A percentile compares a stretch with the other conserved stretches of the same genome.
phyloP scores from a whole-genome alignment of 805 yeast species.

The Candida germanica region DNA sequence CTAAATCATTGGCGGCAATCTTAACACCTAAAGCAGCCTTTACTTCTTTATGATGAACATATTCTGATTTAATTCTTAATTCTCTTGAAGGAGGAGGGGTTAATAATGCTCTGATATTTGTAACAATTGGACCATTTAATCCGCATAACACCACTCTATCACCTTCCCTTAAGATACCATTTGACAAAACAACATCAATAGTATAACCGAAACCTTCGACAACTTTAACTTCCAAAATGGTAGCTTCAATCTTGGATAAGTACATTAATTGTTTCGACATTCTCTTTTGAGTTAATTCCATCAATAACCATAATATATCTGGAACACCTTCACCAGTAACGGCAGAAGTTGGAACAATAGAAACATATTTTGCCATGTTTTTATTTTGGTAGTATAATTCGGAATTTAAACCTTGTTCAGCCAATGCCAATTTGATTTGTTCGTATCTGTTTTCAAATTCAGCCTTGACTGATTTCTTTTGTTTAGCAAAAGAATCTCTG shows the following conservation, averaged over 20 bases:
- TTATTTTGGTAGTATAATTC: constrained; percentile 95
- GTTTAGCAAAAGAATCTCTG: constrained; percentile 88
- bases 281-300: constrained; percentile 96
- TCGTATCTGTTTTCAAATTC: constrained; percentile 89
- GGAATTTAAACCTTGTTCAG: constrained; percentile 98
- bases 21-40: constrained; percentile 99
- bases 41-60: constrained; percentile 94
- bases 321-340: constrained; percentile 99
- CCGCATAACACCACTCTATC: constrained; percentile 96
- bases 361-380: constrained; percentile 88
- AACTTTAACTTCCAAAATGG: constrained; percentile 95
- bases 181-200: constrained; percentile 95
- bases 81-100: constrained; percentile 98
- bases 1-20: constrained; percentile 96
- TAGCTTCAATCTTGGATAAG: constrained; percentile 90
- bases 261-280: constrained; percentile 99
- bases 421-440: constrained; percentile 81
- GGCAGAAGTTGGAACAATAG: constrained; percentile 98
- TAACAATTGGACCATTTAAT: constrained; percentile 96
- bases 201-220: constrained; percentile 99
- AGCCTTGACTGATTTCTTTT: constrained; percentile 78
- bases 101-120: constrained; percentile 89
- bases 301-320: constrained; percentile 90
- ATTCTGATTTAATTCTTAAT: constrained; percentile 93
- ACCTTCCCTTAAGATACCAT: constrained; percentile 93